Evolutionary conservation across 1,284 basidiomycete species (phyloP).

Genomic region (Rugosomyces carneus): DNA sequence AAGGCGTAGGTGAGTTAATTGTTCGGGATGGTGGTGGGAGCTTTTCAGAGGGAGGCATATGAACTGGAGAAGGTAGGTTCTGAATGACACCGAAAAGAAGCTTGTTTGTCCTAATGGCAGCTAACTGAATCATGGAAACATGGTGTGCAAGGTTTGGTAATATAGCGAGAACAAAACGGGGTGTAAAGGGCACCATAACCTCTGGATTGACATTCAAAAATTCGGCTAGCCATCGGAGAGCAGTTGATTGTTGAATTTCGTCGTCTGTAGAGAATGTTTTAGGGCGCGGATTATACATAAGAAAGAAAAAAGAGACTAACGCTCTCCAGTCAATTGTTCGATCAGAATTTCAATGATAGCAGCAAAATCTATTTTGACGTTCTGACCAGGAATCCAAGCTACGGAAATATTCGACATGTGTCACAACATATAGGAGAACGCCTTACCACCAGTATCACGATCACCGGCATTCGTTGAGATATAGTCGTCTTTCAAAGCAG

Average conservation of each 20-base stretch:
- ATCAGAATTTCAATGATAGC: slow-evolving; percentile 94
- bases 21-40: slow-evolving; percentile 22
- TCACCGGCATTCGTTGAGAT: slow-evolving; percentile 43
- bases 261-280: slow-evolving; percentile 50
- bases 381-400: slow-evolving; percentile 92
- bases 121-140: slow-evolving; percentile 81
- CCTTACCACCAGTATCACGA: slow-evolving; percentile 58
- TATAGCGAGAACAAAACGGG: slow-evolving; percentile 87
- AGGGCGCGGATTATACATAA: not conserved
- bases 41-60: slow-evolving; percentile 26
- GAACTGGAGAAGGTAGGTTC: slow-evolving; percentile 68
- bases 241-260: slow-evolving; percentile 85
- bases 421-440: not conserved
- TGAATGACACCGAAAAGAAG: slow-evolving; percentile 84
- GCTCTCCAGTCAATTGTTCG: slow-evolving; percentile 81
- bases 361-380: slow-evolving; percentile 86
- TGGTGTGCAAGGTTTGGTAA: slow-evolving; percentile 94
- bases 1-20: slow-evolving; percentile 48
- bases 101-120: slow-evolving; percentile 85
- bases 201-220: slow-evolving; percentile 86
- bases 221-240: slow-evolving; percentile 88
- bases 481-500: slow-evolving; percentile 35
- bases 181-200: slow-evolving; percentile 93
- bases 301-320: slow-evolving; percentile 42
- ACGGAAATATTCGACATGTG: slow-evolving; percentile 8